These are phyloP conservation scores for Pythium plurisporium DNA, from an alignment of 352 stramenopile genomes.

Conservation along the genomic window DNA sequence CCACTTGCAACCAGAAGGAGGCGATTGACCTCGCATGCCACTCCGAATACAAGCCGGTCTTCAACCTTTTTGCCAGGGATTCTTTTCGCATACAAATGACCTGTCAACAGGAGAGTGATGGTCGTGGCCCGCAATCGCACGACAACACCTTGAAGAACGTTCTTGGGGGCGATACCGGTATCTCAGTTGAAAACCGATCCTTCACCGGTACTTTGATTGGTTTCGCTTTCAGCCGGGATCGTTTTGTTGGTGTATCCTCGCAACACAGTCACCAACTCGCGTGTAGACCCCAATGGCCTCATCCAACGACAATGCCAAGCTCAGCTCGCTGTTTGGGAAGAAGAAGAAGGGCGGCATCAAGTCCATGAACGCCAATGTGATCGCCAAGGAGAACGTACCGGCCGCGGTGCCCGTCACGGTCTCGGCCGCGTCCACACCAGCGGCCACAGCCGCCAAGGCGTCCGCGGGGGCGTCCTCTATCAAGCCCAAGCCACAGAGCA, in stretches of 20 bases:
- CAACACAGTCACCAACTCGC: not conserved
- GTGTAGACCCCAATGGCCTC: slow-evolving; percentile 15
- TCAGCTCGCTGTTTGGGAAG: slow-evolving; percentile 76
- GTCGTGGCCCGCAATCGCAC: slow-evolving; percentile 6
- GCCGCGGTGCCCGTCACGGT: slow-evolving; percentile 18
- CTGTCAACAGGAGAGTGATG: slow-evolving; percentile 8
- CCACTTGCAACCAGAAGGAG: not conserved
- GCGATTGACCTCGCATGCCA: slow-evolving; percentile 3
- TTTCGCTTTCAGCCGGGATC: not conserved
- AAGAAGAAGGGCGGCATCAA: slow-evolving; percentile 77
- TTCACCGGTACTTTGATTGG: slow-evolving; percentile 5
- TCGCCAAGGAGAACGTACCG: slow-evolving; percentile 51
- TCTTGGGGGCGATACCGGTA: slow-evolving; percentile 21
- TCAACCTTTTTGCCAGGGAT: slow-evolving; percentile 5
- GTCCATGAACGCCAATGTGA: slow-evolving; percentile 77
- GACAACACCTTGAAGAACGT: slow-evolving; percentile 25
- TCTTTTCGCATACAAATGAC: slow-evolving; percentile 6
- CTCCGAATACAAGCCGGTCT: slow-evolving; percentile 9
- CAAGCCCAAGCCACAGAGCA: slow-evolving; percentile 6
- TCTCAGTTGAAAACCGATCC: slow-evolving; percentile 12
- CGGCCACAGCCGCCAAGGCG: not conserved
- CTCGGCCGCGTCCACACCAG: slow-evolving; percentile 11
- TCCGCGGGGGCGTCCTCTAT: slow-evolving; percentile 3
- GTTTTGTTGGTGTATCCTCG: no score
- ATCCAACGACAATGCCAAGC: slow-evolving; percentile 53